These are phyloP conservation scores for Yarrowia bubula DNA, from an alignment of 805 yeast genomes.

Conservation along the genomic window DNA sequence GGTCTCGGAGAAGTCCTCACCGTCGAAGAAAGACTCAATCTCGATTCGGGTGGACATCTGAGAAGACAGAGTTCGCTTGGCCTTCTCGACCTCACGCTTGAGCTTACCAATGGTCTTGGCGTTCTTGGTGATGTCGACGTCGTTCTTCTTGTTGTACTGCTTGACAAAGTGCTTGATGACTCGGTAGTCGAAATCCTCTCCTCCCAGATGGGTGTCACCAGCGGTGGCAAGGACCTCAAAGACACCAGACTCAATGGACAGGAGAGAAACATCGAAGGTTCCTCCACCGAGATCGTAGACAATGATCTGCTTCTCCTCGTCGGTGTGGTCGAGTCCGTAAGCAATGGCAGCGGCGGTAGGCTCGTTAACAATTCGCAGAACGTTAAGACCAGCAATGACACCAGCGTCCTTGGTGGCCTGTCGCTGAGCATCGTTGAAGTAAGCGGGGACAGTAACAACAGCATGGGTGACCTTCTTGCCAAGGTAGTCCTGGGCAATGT, in stretches of 20 bases:
- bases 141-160: conserved; percentile 85
- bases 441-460: conserved; percentile 90
- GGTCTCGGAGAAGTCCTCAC: conserved; percentile 92
- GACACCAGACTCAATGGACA: conserved; percentile 86
- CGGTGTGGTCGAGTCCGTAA: conserved; percentile 79
- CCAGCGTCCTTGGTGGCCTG: conserved; percentile 95
- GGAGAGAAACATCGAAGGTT: conserved; percentile 87
- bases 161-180: conserved; percentile 83
- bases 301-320: conserved; percentile 82
- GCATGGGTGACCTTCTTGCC: conserved; percentile 85
- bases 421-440: conserved; percentile 90
- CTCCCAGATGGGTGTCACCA: conserved; percentile 97
- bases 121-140: conserved; percentile 76
- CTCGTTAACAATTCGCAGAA: conserved; percentile 85
- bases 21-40: conserved; percentile 91
- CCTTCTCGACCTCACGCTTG: conserved; percentile 97
- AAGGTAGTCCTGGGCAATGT: conserved; percentile 85
- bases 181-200: conserved; percentile 92
- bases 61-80: conserved; percentile 92
- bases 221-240: conserved; percentile 91
- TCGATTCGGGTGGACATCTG: conserved; percentile 95
- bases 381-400: conserved; percentile 84
- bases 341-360: conserved; percentile 99
- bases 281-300: conserved; percentile 98
- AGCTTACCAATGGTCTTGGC: conserved; percentile 86